Evolutionary conservation across 352 stramenopile species (phyloP).

Genomic region (Phytophthora quininea): DNA sequence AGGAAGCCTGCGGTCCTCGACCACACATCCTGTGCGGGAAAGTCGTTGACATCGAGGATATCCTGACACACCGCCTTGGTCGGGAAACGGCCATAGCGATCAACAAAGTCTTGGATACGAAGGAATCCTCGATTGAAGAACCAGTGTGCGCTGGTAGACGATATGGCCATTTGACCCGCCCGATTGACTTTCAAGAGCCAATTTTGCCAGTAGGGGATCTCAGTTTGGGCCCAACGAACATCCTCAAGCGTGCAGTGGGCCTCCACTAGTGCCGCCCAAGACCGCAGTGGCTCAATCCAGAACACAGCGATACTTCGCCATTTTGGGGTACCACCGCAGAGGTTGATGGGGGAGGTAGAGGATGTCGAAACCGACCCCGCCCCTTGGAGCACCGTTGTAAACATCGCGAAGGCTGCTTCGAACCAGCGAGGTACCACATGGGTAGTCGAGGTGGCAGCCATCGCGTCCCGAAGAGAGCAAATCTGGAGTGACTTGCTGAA

Average conservation of each 20-base stretch:
- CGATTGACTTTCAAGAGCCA: background rate
- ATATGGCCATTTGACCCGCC: background rate
- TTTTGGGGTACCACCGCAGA: too few species aligned
- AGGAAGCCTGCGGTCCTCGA: background rate
- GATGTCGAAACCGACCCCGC: slow-evolving; percentile 7
- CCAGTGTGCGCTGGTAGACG: background rate
- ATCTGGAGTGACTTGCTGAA: slow-evolving; percentile 9
- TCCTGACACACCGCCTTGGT: background rate
- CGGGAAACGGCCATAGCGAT: background rate
- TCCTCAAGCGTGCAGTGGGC: background rate
- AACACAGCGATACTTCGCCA: slow-evolving; percentile 4
- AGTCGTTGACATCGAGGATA: slow-evolving; percentile 1
- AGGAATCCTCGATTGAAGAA: slow-evolving; percentile 6
- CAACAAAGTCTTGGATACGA: slow-evolving; percentile 10
- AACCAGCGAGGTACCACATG: slow-evolving; percentile 10
- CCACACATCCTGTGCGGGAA: background rate
- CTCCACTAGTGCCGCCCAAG: background rate
- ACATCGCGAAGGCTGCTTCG: background rate
- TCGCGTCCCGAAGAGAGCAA: slow-evolving; percentile 11
- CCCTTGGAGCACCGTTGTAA: background rate
- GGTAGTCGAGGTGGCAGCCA: background rate
- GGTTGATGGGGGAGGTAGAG: slow-evolving; percentile 10
- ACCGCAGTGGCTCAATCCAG: slow-evolving; percentile 10
- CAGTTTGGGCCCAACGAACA: slow-evolving; percentile 4
- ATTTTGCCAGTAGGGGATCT: slow-evolving; percentile 18